Evolutionary conservation across 768 basidiomycete species (phyloP).

Genomic region (Rubroboletus pulcherrimus): DNA sequence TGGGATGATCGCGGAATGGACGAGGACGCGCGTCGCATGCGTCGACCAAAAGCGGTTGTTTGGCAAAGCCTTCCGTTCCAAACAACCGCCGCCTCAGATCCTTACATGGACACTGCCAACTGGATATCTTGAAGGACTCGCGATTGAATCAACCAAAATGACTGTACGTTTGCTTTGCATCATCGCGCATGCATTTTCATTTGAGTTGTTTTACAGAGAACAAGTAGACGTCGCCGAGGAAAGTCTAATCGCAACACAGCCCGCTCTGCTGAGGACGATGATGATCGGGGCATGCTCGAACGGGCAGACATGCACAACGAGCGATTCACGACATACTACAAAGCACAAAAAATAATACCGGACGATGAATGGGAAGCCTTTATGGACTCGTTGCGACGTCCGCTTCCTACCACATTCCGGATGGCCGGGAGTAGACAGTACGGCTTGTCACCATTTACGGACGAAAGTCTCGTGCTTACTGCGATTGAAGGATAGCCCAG

Average conservation of each 20-base stretch:
- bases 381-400: constrained; percentile 57
- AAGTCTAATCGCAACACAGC: constrained; percentile 10
- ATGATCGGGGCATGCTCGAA: constrained; percentile 48
- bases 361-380: constrained; percentile 80
- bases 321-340: constrained; percentile 65
- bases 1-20: background rate
- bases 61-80: constrained; percentile 31
- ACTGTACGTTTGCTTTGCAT: constrained; percentile 9
- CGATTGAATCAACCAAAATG: constrained; percentile 9
- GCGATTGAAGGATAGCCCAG: constrained; percentile 50
- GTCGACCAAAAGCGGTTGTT: constrained; percentile 28
- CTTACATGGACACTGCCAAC: background rate
- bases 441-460: constrained; percentile 10
- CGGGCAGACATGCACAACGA: constrained; percentile 68
- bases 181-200: background rate
- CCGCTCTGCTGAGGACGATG: constrained; percentile 27
- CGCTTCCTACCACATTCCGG: constrained; percentile 91
- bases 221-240: constrained; percentile 13
- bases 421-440: constrained; percentile 87
- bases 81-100: constrained; percentile 22
- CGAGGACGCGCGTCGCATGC: constrained; percentile 31
- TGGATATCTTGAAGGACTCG: background rate
- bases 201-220: constrained; percentile 9
- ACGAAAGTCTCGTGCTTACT: background rate
- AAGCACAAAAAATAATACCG: constrained; percentile 69